Percentiles rank a stretch among this genome's conserved stretches.
Conservation (phyloP, 306 rosid species). For the Clitoria ternatea region DNA sequence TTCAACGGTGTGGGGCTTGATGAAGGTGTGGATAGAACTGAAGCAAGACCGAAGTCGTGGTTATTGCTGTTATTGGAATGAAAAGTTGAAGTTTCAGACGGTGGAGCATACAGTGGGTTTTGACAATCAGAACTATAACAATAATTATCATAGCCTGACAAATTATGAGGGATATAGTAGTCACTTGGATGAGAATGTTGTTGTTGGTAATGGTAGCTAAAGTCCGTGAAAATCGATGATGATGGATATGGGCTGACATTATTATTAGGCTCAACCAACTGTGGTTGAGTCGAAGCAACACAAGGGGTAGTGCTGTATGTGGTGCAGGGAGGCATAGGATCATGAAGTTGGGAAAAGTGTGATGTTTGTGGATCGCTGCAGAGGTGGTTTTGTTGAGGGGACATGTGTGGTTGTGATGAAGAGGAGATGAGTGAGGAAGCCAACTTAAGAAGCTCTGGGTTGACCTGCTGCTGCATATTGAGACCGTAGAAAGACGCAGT, state of each 20-base stretch:
- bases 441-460: conserved; percentile 63
- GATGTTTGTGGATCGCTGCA: conserved; percentile 29
- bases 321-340: not conserved
- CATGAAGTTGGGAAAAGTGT: conserved; percentile 32
- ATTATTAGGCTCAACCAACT: conserved; percentile 30
- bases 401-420: conserved; percentile 29
- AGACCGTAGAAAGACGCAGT: conserved; percentile 48
- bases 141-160: conserved; percentile 33
- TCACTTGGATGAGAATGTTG: conserved; percentile 32
- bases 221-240: conserved; percentile 32
- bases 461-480: conserved; percentile 46
- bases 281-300: conserved; percentile 35
- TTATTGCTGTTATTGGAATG: conserved; percentile 38
- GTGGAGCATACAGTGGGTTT: conserved; percentile 26
- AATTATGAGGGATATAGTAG: conserved; percentile 29
- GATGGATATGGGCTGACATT: conserved; percentile 33
- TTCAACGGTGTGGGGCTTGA: conserved; percentile 69
- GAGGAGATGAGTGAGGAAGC: conserved; percentile 67
- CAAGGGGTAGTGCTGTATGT: conserved; percentile 5
- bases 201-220: conserved; percentile 34
- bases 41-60: conserved; percentile 44
- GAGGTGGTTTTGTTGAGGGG: conserved; percentile 35
- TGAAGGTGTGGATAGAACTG: conserved; percentile 75
- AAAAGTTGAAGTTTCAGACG: conserved; percentile 39
- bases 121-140: conserved; percentile 25